phyloP scores from a whole-genome alignment of 345 rosid species.

The Moringa oleifera region DNA sequence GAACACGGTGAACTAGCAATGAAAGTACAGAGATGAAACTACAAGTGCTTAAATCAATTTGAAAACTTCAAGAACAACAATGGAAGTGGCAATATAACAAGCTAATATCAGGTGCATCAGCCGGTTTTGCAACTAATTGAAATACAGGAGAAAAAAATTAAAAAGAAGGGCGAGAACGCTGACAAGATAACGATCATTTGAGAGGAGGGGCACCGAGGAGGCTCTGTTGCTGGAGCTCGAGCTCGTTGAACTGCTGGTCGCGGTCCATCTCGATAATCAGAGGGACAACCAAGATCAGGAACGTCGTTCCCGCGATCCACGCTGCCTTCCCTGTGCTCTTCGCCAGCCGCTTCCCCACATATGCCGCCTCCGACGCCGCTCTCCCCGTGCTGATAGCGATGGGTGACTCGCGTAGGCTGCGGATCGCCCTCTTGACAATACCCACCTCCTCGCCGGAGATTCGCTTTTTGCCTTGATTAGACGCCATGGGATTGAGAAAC shows the following conservation, averaged over 20 bases:
- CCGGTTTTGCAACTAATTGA: too few species aligned
- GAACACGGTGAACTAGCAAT: too few species aligned
- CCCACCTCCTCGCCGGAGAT: constrained; percentile 12
- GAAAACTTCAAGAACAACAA: too few species aligned
- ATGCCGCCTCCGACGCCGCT: constrained; percentile 41
- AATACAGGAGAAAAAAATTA: too few species aligned
- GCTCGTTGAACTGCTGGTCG: constrained; percentile 52
- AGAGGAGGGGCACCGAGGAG: constrained; percentile 58
- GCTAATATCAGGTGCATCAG: too few species aligned
- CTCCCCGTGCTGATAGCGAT: constrained; percentile 35
- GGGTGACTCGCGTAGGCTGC: constrained; percentile 19
- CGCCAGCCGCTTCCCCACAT: constrained; percentile 48
- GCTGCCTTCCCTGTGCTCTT: constrained; percentile 85
- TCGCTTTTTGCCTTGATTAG: constrained; percentile 15
- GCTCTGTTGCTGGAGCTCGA: constrained; percentile 64
- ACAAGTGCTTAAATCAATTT: too few species aligned
- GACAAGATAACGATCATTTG: constrained; percentile 14
- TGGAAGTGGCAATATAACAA: too few species aligned
- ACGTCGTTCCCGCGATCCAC: constrained; percentile 74
- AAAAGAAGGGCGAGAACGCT: too few species aligned
- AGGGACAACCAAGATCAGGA: constrained; percentile 61
- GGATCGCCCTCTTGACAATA: constrained; percentile 15
- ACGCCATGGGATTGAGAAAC: neutral
- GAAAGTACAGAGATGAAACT: too few species aligned
- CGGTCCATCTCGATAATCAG: constrained; percentile 74